Percentiles rank a stretch among this genome's conserved stretches.
These are phyloP conservation scores for Gigaspora rosea DNA, from an alignment of 192 early-diverging fungal genomes.

Conservation along the genomic window DNA sequence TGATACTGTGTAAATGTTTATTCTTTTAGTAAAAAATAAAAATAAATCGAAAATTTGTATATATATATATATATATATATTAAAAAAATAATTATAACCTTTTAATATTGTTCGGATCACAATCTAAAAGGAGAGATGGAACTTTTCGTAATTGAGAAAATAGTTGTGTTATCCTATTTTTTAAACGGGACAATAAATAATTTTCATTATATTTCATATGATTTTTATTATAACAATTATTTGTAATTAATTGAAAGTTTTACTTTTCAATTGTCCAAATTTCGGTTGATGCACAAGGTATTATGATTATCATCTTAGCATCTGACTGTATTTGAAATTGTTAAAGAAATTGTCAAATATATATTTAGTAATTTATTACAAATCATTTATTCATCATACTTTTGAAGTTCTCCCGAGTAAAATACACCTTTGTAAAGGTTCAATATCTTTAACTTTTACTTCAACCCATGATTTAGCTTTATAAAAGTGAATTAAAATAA, in stretches of 20 bases:
- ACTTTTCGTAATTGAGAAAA: background rate
- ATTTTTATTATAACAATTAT: background rate
- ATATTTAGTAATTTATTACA: background rate
- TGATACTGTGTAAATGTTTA: constrained; percentile 10
- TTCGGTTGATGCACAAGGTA: constrained; percentile 13
- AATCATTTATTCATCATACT: background rate
- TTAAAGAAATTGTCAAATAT: background rate
- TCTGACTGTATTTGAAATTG: background rate
- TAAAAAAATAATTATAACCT: background rate
- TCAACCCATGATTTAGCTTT: constrained; percentile 7
- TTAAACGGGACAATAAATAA: background rate
- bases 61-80: background rate
- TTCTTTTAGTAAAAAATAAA: background rate
- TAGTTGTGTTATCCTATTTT: constrained; percentile 1
- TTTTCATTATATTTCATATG: background rate
- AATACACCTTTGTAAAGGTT: constrained; percentile 12
- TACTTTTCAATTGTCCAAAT: constrained; percentile 4
- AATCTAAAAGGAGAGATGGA: background rate
- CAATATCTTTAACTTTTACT: background rate
- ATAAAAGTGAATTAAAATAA: background rate
- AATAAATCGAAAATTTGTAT: background rate
- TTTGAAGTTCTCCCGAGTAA: background rate
- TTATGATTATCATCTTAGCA: background rate
- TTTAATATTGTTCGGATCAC: background rate
- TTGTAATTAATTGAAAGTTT: background rate